Conservation (phyloP, 2,329 filamentous ascomycete species). For the Alternaria sp. region DNA sequence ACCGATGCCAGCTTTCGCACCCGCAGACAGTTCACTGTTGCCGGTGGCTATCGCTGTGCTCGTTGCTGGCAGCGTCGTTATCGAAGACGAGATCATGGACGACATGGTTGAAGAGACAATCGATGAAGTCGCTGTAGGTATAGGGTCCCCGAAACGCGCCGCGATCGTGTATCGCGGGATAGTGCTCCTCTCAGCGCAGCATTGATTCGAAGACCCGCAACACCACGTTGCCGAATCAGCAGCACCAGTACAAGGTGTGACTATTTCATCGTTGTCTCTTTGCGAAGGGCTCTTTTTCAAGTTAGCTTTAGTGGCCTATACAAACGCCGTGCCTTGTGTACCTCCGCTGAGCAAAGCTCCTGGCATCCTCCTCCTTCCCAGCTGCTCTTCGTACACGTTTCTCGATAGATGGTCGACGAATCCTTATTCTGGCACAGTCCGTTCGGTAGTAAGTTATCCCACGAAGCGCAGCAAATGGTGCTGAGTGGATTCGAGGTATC, state of each 20-base stretch:
- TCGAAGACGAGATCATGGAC: not conserved
- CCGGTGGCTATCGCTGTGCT: not conserved
- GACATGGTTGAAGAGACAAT: not conserved
- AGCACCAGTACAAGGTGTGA: not conserved
- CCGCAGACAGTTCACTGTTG: not conserved
- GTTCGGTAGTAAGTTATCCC: not conserved
- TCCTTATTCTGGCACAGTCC: not conserved
- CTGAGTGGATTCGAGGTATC: not conserved
- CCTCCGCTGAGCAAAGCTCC: slow-evolving; percentile 20
- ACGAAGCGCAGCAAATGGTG: not conserved
- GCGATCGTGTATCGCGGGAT: slow-evolving; percentile 11
- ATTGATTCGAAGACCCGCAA: not conserved
- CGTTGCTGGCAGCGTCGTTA: not conserved
- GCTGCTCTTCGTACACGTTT: slow-evolving; percentile 14
- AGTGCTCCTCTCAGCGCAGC: slow-evolving; percentile 3
- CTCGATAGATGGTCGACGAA: not conserved
- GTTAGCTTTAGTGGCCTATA: not conserved
- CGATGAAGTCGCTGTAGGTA: slow-evolving; percentile 1
- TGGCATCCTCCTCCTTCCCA: slow-evolving; percentile 20
- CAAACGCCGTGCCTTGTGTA: not conserved
- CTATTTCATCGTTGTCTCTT: not conserved
- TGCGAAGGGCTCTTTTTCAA: not conserved
- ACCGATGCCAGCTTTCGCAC: slow-evolving; percentile 14
- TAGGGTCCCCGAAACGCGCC: slow-evolving; percentile 14
- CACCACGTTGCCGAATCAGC: not conserved